phyloP scores from a whole-genome alignment of 2,329 filamentous ascomycete genomes.

The Aspergillus udagawae region DNA sequence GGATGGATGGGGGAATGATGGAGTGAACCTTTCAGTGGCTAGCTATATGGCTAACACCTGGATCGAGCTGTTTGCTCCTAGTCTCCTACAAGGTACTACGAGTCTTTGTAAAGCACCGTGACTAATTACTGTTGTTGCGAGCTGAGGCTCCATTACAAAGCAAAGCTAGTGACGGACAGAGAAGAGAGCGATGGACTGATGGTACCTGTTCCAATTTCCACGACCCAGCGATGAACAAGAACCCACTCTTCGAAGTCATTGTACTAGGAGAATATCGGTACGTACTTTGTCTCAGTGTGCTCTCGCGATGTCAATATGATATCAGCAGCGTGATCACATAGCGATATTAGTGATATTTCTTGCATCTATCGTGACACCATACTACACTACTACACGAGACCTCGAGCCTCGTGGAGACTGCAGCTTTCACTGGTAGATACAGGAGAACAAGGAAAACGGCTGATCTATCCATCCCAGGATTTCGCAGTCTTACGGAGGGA shows the following conservation, averaged over 20 bases:
- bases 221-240: not conserved
- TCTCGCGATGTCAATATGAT: not conserved
- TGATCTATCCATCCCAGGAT: not conserved
- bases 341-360: too few relatives aligned
- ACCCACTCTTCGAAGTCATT: too few relatives aligned
- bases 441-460: too few relatives aligned
- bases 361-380: too few relatives aligned
- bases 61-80: not conserved
- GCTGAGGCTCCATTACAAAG: not conserved
- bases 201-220: too few relatives aligned
- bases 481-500: conserved; percentile 9
- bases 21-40: not conserved
- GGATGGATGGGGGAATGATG: not conserved
- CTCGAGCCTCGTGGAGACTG: not conserved
- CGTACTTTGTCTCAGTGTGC: not conserved
- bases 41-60: not conserved
- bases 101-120: too few relatives aligned
- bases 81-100: too few relatives aligned
- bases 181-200: too few relatives aligned
- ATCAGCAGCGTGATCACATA: not conserved
- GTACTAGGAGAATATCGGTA: not conserved
- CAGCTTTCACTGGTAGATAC: not conserved
- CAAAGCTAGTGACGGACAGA: not conserved
- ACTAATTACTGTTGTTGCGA: not conserved
- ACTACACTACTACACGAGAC: too few relatives aligned